phyloP scores from a whole-genome alignment of 768 basidiomycete genomes.

The Rubroboletus satanas region DNA sequence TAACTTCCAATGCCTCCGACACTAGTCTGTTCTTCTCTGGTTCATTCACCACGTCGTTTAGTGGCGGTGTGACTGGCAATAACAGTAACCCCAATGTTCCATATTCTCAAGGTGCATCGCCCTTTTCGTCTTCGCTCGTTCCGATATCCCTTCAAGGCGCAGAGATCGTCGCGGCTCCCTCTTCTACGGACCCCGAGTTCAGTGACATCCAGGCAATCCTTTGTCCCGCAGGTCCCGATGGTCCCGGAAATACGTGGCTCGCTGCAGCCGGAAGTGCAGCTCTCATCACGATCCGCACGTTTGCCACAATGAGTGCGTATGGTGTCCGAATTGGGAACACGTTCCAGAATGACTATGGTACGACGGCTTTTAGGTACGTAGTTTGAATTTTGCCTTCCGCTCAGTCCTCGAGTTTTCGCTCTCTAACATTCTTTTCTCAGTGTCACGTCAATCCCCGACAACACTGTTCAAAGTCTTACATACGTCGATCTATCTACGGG shows the following conservation, averaged over 20 bases:
- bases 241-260: constrained; percentile 82
- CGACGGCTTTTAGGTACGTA: constrained; percentile 78
- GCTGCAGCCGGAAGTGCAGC: constrained; percentile 67
- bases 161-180: constrained; percentile 56
- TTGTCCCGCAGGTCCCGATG: constrained; percentile 82
- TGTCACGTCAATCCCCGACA: constrained; percentile 85
- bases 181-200: constrained; percentile 57
- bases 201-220: constrained; percentile 65
- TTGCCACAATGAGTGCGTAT: constrained; percentile 64
- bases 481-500: constrained; percentile 76
- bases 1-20: constrained; percentile 67
- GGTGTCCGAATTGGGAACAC: constrained; percentile 93
- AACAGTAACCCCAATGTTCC: constrained; percentile 84
- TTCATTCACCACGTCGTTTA: constrained; percentile 76
- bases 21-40: constrained; percentile 84
- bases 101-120: constrained; percentile 74
- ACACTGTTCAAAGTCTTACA: constrained; percentile 68
- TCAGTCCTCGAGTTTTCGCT: neutral
- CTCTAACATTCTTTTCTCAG: constrained; percentile 39
- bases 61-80: constrained; percentile 47
- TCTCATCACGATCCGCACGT: constrained; percentile 73
- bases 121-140: constrained; percentile 87
- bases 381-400: neutral
- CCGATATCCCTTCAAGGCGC: constrained; percentile 66
- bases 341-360: constrained; percentile 74